Evolutionary conservation across 306 rosid species (phyloP).

Genomic region (Boehmeria nivea): DNA sequence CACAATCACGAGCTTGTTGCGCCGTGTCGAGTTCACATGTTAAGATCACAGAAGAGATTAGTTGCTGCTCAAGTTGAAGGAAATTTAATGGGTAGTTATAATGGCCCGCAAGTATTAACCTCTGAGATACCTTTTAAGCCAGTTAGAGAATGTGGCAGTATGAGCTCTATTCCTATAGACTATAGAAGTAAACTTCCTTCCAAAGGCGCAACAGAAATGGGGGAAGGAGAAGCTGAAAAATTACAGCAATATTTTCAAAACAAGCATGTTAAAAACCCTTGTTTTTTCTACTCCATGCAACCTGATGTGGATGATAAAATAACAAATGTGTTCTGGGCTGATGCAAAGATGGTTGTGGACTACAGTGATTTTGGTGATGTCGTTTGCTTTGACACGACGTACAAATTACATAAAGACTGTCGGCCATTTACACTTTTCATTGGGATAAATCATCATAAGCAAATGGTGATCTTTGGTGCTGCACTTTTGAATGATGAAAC

Average conservation of each 20-base stretch:
- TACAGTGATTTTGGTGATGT: constrained; percentile 53
- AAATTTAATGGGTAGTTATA: constrained; percentile 24
- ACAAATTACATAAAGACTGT: constrained; percentile 32
- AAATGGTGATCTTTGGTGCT: constrained; percentile 47
- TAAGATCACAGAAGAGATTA: constrained; percentile 52
- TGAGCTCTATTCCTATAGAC: constrained; percentile 27
- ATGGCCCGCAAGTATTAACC: constrained; percentile 15
- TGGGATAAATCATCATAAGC: constrained; percentile 55
- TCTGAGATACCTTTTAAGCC: constrained; percentile 21
- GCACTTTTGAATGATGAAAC: constrained; percentile 38
- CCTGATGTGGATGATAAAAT: constrained; percentile 45
- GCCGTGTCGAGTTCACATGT: constrained; percentile 49
- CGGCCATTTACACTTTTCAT: constrained; percentile 41
- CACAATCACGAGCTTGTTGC: constrained; percentile 62
- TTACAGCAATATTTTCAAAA: constrained; percentile 37
- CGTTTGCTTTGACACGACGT: constrained; percentile 55
- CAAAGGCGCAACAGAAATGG: constrained; percentile 27
- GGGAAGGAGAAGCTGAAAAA: constrained; percentile 42
- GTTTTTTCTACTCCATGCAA: constrained; percentile 52
- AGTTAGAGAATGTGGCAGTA: constrained; percentile 21
- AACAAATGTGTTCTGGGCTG: constrained; percentile 55
- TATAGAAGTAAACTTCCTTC: constrained; percentile 37
- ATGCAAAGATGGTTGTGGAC: constrained; percentile 48
- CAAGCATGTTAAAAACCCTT: constrained; percentile 40
- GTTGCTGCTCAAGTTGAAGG: constrained; percentile 34